These are phyloP conservation scores for Sechiopsis laciniata DNA, from an alignment of 306 rosid species.

Conservation along the genomic window DNA sequence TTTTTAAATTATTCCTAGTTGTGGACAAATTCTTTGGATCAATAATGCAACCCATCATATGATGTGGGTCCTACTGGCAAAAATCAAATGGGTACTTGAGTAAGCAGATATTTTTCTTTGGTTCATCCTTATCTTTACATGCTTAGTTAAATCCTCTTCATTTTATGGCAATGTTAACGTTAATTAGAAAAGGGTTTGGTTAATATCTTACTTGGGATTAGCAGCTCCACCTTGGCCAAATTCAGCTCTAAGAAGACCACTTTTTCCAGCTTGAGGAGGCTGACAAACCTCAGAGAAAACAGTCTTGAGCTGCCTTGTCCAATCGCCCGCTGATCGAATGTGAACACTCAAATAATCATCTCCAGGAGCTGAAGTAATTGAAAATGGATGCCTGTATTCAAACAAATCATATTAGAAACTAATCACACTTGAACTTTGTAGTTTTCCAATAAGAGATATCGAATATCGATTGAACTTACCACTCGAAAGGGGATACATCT, in stretches of 20 bases:
- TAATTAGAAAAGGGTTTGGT: neutral
- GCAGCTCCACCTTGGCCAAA: constrained; percentile 29
- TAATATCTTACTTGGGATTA: constrained; percentile 25
- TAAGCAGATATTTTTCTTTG: neutral
- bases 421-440: too few species aligned
- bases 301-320: constrained; percentile 52
- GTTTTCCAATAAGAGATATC: neutral
- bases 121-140: neutral
- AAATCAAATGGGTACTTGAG: neutral
- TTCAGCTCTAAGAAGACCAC: constrained; percentile 51
- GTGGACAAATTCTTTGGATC: neutral
- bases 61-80: neutral
- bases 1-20: neutral
- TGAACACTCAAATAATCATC: constrained; percentile 53
- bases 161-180: neutral
- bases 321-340: constrained; percentile 51
- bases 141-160: neutral
- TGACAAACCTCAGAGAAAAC: constrained; percentile 50
- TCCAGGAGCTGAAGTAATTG: constrained; percentile 53
- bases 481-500: constrained; percentile 50
- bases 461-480: constrained; percentile 26
- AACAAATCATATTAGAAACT: too few species aligned
- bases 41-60: neutral
- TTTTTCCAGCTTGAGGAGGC: constrained; percentile 47
- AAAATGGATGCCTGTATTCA: constrained; percentile 51